Evolutionary conservation across 371 early-diverging fungal genomes (phyloP).

Genomic region (Nematocida major): DNA sequence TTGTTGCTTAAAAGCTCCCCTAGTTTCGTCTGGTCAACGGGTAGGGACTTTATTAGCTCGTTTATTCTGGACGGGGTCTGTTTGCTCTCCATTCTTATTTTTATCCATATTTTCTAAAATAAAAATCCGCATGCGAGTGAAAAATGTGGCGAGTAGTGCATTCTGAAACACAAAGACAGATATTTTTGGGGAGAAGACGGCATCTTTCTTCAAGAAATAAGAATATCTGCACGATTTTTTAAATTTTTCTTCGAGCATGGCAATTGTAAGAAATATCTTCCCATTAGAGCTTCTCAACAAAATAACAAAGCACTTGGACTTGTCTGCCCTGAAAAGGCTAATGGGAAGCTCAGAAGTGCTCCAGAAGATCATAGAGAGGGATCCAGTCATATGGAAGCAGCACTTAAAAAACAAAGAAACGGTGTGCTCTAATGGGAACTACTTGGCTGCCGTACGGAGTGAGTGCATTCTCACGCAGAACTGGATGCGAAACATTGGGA

Average conservation of each 20-base stretch:
- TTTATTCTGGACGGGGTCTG: not conserved
- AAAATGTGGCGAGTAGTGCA: not conserved
- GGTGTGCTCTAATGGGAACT: slow-evolving; percentile 20
- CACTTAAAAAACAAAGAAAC: not conserved
- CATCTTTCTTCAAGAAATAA: not conserved
- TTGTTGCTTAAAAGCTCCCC: slow-evolving; percentile 22
- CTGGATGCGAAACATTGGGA: slow-evolving; percentile 4
- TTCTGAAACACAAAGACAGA: not conserved
- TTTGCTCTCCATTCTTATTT: not conserved
- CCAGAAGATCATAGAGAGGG: slow-evolving; percentile 29
- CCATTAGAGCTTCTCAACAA: slow-evolving; percentile 41
- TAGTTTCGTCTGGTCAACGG: not conserved
- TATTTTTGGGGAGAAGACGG: not conserved
- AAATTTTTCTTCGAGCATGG: slow-evolving; percentile 12
- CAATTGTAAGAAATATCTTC: slow-evolving; percentile 10
- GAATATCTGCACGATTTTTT: slow-evolving; percentile 10
- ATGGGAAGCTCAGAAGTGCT: slow-evolving; percentile 35
- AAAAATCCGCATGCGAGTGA: not conserved
- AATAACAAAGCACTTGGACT: slow-evolving; percentile 16
- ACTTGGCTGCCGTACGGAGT: slow-evolving; percentile 39
- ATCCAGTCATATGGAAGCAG: slow-evolving; percentile 52
- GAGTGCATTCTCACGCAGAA: slow-evolving; percentile 33
- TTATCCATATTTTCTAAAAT: not conserved
- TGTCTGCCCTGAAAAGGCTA: slow-evolving; percentile 53
- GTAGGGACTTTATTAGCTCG: not conserved